These are phyloP conservation scores for Asterella californica DNA, from an alignment of 225 moss, liverwort and hornwort species.

Conservation along the genomic window DNA sequence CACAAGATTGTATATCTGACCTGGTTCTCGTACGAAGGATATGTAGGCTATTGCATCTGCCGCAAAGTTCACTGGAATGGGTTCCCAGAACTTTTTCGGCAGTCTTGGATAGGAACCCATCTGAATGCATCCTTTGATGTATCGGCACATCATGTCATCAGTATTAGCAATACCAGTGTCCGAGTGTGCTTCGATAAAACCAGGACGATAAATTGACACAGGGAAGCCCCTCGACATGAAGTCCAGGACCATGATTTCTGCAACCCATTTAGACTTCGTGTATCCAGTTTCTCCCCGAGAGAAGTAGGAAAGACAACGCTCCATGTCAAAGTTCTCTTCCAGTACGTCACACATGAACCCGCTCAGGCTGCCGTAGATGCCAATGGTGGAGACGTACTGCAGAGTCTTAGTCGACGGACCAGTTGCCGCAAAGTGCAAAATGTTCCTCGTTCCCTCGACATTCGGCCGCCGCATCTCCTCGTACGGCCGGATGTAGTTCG, in stretches of 20 bases:
- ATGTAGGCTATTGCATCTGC: slow-evolving; percentile 6
- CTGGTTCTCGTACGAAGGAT: not conserved
- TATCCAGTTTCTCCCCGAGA: slow-evolving; percentile 2
- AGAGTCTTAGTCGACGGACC: not conserved
- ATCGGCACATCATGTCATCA: slow-evolving; percentile 8
- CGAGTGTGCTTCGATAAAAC: slow-evolving; percentile 7
- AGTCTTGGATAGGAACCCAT: not conserved
- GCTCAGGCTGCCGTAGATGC: not conserved
- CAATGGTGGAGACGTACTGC: slow-evolving; percentile 2
- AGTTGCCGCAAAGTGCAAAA: not conserved
- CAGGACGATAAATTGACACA: slow-evolving; percentile 13
- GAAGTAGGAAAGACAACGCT: not conserved
- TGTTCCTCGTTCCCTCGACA: not conserved
- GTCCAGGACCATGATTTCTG: slow-evolving; percentile 1
- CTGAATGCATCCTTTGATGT: slow-evolving; percentile 1
- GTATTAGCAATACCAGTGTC: not conserved
- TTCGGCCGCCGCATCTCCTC: not conserved
- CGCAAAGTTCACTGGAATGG: slow-evolving; percentile 2
- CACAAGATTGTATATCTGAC: not conserved
- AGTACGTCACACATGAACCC: not conserved
- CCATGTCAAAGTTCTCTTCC: not conserved
- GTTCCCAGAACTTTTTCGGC: slow-evolving; percentile 2
- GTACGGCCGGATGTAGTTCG: slow-evolving; percentile 12
- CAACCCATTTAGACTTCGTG: slow-evolving; percentile 4
- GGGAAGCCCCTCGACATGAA: slow-evolving; percentile 3